Evolutionary conservation across 805 yeast genomes (phyloP).

Genomic region (Wickerhamomyces bisporus): DNA sequence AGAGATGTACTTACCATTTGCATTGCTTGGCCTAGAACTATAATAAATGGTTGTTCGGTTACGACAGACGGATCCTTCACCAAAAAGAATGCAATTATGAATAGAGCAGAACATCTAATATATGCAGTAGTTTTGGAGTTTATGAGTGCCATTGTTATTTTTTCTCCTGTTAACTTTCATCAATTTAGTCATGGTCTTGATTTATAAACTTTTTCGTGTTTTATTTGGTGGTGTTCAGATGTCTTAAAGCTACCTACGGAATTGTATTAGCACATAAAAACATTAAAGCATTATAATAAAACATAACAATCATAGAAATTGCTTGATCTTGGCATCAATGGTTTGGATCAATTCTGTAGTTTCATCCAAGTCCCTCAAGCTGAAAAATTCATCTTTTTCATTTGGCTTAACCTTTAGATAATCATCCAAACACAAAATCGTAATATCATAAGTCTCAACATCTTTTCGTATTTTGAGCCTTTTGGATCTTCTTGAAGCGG

Average conservation of each 20-base stretch:
- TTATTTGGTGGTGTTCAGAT: no score
- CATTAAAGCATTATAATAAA: no score
- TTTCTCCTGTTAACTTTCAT: background rate
- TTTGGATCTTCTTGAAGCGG: constrained; percentile 18
- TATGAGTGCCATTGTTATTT: constrained; percentile 41
- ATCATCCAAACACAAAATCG: constrained; percentile 20
- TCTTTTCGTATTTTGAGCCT: constrained; percentile 19
- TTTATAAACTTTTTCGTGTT: no score
- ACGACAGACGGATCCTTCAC: constrained; percentile 43
- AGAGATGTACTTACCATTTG: constrained; percentile 32
- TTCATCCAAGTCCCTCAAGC: constrained; percentile 12
- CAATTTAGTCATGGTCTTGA: background rate
- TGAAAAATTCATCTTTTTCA: constrained; percentile 10
- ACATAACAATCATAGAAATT: no score
- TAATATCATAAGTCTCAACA: constrained; percentile 5
- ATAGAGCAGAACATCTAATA: constrained; percentile 40
- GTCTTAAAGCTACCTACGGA: no score
- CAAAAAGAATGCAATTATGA: constrained; percentile 39
- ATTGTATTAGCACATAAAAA: no score
- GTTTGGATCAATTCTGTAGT: constrained; percentile 13
- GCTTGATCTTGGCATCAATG: constrained; percentile 5
- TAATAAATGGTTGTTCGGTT: constrained; percentile 38
- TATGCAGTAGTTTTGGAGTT: constrained; percentile 45
- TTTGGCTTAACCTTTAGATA: constrained; percentile 12
- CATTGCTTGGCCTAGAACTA: constrained; percentile 60